Base-by-base conservation (phyloP, 2,329 filamentous ascomycete species). In the Fusarium camptoceras region DNA sequence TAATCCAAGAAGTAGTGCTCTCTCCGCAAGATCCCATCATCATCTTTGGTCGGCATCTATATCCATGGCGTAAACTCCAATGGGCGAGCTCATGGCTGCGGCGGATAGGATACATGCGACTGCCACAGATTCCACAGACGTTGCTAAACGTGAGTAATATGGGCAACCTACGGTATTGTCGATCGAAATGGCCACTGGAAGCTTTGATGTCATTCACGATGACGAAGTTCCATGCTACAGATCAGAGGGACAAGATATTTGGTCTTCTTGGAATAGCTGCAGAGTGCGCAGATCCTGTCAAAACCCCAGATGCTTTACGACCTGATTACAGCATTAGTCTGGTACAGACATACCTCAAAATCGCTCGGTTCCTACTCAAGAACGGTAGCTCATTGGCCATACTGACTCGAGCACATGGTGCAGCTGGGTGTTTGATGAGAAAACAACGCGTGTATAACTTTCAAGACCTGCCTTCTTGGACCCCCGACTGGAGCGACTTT, bases 151-250 rank as follows among this genome's bases (percentile, higher is more conserved):
- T 58, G 9, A 28, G 25, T 6, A 53, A 25, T 8, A 58, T 58
- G 34, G 46, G 46, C 0, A 58, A 58, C 7, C 5, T 58, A 6
- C 46, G 46, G 6, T 14, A 30, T n/a, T 41, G 31, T 6, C 27
- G 22, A 6, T 22, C 46, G 1, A 51, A 41, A 15, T 59, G 55
- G 55, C 55, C 42, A 39, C 59, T 57, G 11, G 39, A 28, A 11
- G 71, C 34, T 11, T 59, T 66, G 4, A 66, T 31, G 8, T 15
- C 25, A 12, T 47, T 49, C 18, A 59, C 51, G 3, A 51, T 44
- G 31, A 48, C 43, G 3, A 54, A 59, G 15, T 59, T 59, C 6
- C 47, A 59, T n/a, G 48, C 55, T 9, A 59, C 27, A 14, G 55
- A 54, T 14, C 55, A 53, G 2, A 59, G 37, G 24, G 55, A 59